Base-by-base conservation (phyloP, 768 basidiomycete genomes). In the Austroboletus eburneus region DNA sequence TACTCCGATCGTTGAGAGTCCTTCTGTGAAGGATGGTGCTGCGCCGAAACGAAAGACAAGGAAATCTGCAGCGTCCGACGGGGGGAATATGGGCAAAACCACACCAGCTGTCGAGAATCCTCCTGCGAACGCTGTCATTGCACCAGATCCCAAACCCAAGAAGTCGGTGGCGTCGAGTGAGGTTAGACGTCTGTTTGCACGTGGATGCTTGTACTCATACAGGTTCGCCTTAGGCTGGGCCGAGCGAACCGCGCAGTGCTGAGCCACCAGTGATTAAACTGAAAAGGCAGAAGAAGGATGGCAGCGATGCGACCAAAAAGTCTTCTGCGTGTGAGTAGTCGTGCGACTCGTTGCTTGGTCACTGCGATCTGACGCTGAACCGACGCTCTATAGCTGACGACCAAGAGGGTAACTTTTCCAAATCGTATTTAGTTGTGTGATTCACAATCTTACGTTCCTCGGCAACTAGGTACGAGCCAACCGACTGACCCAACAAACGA, bases 251-350 rank as follows among this genome's bases (percentile, higher is more conserved):
- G 25, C 42, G 38, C 16, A 38, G 24, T 14, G 9, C 9, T 20
- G 49, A 29, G n/a, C 36, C 43, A 18, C 30, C 49, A 5, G 39
- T 40, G 17, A 8, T 32, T 9, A 33, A 33, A 7, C 20, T 7
- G 25, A 60, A 46, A 35, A 57, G 42, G 39, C 37, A 17, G 18
- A 49, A 7, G 44, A 54, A 30, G 20, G 48, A 46, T 37, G 52
- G 22, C 3, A 13, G 10, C 6, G 9, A 34, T 17, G 25, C 7
- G 17, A 2, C 32, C 17, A 43, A 48, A 29, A 47, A 46, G 27
- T 18, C 42, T 37, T 48, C 52, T 36, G 29, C 46, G 10, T 4
- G 62, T 64, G 39, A 45, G 59, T 46, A 24, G 14, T 6, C 6
- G 14, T 9, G 39, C 14, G 8, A 9, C 9, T 33, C 22, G 3